Evolutionary conservation across 73 alveolate genomes (phyloP).

Genomic region (Urostyla sp.): DNA sequence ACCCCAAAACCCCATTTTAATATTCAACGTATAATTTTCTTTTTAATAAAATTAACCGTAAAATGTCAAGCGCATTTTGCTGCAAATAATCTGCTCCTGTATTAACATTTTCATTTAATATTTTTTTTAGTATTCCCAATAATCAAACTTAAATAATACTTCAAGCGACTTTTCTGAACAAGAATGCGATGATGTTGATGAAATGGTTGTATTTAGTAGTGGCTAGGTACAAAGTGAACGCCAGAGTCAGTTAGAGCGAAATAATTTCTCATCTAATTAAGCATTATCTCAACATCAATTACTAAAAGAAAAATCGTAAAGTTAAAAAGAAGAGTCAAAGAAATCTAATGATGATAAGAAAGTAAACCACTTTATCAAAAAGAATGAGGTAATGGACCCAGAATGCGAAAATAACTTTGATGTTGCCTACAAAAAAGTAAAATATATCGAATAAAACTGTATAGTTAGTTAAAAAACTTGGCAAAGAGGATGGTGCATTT

Average conservation of each 20-base stretch:
- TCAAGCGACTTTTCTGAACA: conserved; percentile 1
- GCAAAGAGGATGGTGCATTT: conserved; percentile 20
- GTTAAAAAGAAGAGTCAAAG: not conserved
- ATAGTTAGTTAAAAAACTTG: conserved; percentile 16
- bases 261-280: not conserved
- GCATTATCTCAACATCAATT: not conserved
- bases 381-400: conserved; percentile 7
- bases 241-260: not conserved
- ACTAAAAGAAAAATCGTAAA: not conserved
- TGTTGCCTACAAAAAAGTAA: not conserved
- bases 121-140: too few relatives aligned
- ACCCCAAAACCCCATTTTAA: too few relatives aligned
- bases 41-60: too few relatives aligned
- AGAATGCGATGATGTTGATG: conserved; percentile 21
- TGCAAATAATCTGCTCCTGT: too few relatives aligned
- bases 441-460: not conserved
- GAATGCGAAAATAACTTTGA: not conserved
- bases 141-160: not conserved
- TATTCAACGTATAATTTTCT: too few relatives aligned
- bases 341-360: not conserved
- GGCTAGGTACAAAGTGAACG: not conserved
- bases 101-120: too few relatives aligned
- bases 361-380: not conserved
- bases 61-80: too few relatives aligned
- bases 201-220: not conserved